Evolutionary conservation across 2,329 filamentous ascomycete genomes (phyloP).

Genomic region (Gremmenia infestans): DNA sequence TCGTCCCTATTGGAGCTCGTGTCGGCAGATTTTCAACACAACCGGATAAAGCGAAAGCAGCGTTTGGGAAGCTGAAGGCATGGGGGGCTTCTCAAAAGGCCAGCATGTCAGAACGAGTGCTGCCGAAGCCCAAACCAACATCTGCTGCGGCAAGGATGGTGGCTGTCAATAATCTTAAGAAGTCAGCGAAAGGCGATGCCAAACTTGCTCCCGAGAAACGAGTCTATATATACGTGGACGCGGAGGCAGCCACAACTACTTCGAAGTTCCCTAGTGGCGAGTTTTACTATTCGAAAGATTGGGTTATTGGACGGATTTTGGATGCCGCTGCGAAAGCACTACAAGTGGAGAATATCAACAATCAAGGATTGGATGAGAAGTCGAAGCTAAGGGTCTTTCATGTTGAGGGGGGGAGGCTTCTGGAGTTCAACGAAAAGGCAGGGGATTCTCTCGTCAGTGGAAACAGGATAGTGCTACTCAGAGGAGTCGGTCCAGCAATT

Average conservation of each 20-base stretch:
- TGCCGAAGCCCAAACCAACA: slow-evolving; percentile 60
- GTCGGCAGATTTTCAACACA: slow-evolving; percentile 41
- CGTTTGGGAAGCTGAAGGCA: slow-evolving; percentile 69
- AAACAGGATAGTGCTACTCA: slow-evolving; percentile 82
- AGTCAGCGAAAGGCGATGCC: slow-evolving; percentile 82
- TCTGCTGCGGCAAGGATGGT: slow-evolving; percentile 59
- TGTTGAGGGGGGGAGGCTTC: slow-evolving; percentile 78
- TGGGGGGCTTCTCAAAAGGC: slow-evolving; percentile 76
- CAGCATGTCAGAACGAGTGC: slow-evolving; percentile 38
- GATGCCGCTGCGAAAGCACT: slow-evolving; percentile 72
- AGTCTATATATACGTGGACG: slow-evolving; percentile 88
- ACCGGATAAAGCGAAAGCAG: slow-evolving; percentile 63
- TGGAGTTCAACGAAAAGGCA: slow-evolving; percentile 86
- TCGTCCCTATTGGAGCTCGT: slow-evolving; percentile 55
- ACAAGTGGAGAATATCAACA: slow-evolving; percentile 81
- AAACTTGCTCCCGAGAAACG: slow-evolving; percentile 77
- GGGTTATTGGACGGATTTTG: slow-evolving; percentile 81
- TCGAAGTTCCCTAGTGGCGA: slow-evolving; percentile 77
- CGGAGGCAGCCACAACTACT: slow-evolving; percentile 78
- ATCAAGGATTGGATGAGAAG: slow-evolving; percentile 68
- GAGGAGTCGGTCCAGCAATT: slow-evolving; percentile 74
- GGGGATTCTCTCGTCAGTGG: slow-evolving; percentile 69
- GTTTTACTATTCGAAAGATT: slow-evolving; percentile 77
- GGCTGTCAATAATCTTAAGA: slow-evolving; percentile 75
- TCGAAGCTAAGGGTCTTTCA: slow-evolving; percentile 85